A percentile compares a stretch with the other conserved stretches of the same genome.
These are phyloP conservation scores for Rhinocladiella similis DNA, from an alignment of 2,329 filamentous ascomycete species.

Conservation along the genomic window DNA sequence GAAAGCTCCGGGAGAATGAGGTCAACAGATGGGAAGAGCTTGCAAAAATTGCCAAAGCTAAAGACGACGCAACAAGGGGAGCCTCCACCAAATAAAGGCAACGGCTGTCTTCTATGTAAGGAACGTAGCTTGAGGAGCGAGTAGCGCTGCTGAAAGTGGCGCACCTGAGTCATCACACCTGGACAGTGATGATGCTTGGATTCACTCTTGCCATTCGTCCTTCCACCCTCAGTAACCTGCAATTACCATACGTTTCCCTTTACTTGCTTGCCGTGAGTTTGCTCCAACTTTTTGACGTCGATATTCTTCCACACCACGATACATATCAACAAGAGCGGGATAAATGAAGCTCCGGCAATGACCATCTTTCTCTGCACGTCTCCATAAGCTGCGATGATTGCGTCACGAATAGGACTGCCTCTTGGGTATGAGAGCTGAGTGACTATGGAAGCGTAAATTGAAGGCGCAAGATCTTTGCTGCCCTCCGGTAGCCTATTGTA, in stretches of 20 bases:
- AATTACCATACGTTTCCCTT: constrained; percentile 32
- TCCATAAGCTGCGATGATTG: constrained; percentile 62
- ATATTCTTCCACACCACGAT: constrained; percentile 20
- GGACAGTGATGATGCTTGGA: too few relatives aligned
- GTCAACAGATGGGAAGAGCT: constrained; percentile 12
- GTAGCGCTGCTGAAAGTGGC: too few relatives aligned
- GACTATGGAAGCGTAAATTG: constrained; percentile 48
- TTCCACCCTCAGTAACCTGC: too few relatives aligned
- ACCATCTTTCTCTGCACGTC: constrained; percentile 56
- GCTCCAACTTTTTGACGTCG: constrained; percentile 19
- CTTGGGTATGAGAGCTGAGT: constrained; percentile 54
- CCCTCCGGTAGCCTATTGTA: constrained; percentile 48
- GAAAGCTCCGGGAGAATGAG: constrained; percentile 11
- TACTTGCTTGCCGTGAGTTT: constrained; percentile 32
- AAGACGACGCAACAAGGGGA: neutral
- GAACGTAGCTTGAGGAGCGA: too few relatives aligned
- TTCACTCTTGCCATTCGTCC: too few relatives aligned
- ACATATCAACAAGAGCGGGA: constrained; percentile 22
- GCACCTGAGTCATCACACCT: too few relatives aligned
- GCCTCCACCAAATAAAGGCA: neutral
- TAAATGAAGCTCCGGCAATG: constrained; percentile 49
- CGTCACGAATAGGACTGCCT: constrained; percentile 52
- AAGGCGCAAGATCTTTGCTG: constrained; percentile 32
- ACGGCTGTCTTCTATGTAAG: too few relatives aligned
- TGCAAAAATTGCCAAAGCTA: neutral